Conservation (phyloP, 192 early-diverging fungal species). For the Chytriomyces sp. region DNA sequence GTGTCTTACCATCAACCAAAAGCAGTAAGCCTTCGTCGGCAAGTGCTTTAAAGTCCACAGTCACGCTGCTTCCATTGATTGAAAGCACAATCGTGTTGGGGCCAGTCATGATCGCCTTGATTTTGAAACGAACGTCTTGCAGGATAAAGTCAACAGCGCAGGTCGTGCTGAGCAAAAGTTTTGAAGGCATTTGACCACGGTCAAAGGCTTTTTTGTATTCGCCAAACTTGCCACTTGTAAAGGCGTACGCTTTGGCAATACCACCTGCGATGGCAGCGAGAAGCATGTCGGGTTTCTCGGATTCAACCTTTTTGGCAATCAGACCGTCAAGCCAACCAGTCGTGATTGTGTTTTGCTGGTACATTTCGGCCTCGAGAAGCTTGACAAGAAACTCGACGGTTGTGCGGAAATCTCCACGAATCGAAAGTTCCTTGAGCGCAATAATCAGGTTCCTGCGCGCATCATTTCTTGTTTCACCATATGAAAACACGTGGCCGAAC, state of each 20-base stretch:
- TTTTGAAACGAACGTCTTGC: conserved; percentile 88
- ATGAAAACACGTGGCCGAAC: conserved; percentile 98
- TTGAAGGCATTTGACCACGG: conserved; percentile 89
- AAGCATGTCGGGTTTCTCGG: conserved; percentile 88
- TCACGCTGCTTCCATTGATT: conserved; percentile 82
- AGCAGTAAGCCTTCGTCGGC: conserved; percentile 93
- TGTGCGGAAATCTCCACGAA: conserved; percentile 97
- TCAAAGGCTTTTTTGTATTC: conserved; percentile 86
- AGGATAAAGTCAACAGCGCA: conserved; percentile 91
- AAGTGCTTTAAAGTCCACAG: conserved; percentile 81
- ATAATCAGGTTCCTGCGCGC: conserved; percentile 96
- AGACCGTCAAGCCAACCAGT: conserved; percentile 96
- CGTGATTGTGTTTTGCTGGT: conserved; percentile 86
- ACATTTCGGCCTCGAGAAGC: conserved; percentile 88
- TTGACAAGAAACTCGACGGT: conserved; percentile 97
- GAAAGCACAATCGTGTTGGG: conserved; percentile 80
- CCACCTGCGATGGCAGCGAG: conserved; percentile 92
- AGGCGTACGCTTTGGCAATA: conserved; percentile 79
- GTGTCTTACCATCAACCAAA: conserved; percentile 87
- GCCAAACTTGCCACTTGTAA: conserved; percentile 64
- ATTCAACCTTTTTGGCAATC: conserved; percentile 86
- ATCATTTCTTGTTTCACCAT: conserved; percentile 91
- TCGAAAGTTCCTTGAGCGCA: conserved; percentile 96
- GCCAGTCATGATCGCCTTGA: conserved; percentile 79
- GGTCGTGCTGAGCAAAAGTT: conserved; percentile 73